Percentiles rank a stretch among this genome's conserved stretches.
Evolutionary conservation across 495 filamentous ascomycete species (phyloP).

Genomic region (Tuber brumale): DNA sequence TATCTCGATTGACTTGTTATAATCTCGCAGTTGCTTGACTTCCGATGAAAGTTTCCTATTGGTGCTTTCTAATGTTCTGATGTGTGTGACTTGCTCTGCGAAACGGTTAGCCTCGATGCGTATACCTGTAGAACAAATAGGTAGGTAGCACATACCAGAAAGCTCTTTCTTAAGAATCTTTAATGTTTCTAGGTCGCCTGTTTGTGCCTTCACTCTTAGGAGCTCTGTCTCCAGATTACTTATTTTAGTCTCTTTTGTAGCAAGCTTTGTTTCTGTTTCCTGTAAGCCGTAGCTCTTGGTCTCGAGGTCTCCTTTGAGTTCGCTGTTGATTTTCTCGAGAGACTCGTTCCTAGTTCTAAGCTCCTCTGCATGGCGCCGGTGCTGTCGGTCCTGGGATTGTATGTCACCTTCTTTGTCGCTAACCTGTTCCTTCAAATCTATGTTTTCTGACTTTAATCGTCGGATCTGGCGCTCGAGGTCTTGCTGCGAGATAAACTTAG

Average conservation of each 20-base stretch:
- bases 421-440: conserved; percentile 65
- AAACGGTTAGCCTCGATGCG: conserved; percentile 9
- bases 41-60: conserved; percentile 77
- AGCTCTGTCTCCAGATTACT: conserved; percentile 75
- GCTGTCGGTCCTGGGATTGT: conserved; percentile 62
- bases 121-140: neutral
- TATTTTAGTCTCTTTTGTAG: conserved; percentile 60
- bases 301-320: conserved; percentile 64
- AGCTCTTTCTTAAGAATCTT: conserved; percentile 77
- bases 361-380: conserved; percentile 62
- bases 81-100: conserved; percentile 81
- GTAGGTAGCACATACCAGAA: conserved; percentile 40
- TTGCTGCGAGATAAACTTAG: conserved; percentile 17
- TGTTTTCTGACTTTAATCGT: conserved; percentile 63
- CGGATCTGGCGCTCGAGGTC: conserved; percentile 66
- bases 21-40: conserved; percentile 67
- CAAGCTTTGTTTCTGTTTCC: conserved; percentile 58
- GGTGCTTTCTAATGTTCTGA: conserved; percentile 69
- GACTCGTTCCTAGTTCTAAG: conserved; percentile 63
- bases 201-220: conserved; percentile 70
- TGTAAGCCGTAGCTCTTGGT: conserved; percentile 57
- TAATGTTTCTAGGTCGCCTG: conserved; percentile 75
- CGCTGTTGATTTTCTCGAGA: conserved; percentile 60
- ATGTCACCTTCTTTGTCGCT: conserved; percentile 67
- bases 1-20: conserved; percentile 80